These are phyloP conservation scores for Pichia exigua DNA, from an alignment of 805 yeast species.

Conservation along the genomic window DNA sequence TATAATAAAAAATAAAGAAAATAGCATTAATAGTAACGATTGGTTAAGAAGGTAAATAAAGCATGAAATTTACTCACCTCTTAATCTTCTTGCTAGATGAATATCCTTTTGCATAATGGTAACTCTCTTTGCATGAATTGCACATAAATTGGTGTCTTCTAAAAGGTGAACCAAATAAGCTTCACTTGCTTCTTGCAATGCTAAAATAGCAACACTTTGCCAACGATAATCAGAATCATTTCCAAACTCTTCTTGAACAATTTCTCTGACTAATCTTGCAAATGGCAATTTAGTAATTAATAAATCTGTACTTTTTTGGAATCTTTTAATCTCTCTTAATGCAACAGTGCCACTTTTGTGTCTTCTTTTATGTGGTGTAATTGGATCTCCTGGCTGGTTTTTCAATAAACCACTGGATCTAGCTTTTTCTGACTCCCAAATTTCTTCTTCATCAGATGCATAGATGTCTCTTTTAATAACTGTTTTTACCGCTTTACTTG, in stretches of 20 bases:
- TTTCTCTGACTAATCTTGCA: slow-evolving; percentile 68
- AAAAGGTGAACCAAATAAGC: slow-evolving; percentile 65
- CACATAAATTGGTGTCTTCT: slow-evolving; percentile 72
- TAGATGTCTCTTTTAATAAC: slow-evolving; percentile 4
- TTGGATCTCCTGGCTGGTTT: slow-evolving; percentile 51
- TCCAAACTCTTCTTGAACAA: slow-evolving; percentile 53
- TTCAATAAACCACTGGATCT: slow-evolving; percentile 30
- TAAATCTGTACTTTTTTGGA: slow-evolving; percentile 60
- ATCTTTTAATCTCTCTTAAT: slow-evolving; percentile 57
- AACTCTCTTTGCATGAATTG: slow-evolving; percentile 75
- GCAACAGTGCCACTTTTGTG: slow-evolving; percentile 63
- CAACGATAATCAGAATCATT: slow-evolving; percentile 54
- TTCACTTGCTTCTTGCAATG: slow-evolving; percentile 76
- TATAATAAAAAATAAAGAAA: not conserved
- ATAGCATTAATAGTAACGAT: too few relatives aligned
- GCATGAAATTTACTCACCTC: slow-evolving; percentile 35
- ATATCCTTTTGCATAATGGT: slow-evolving; percentile 81
- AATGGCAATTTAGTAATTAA: slow-evolving; percentile 67
- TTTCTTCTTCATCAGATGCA: slow-evolving; percentile 5
- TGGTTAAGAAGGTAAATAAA: not conserved
- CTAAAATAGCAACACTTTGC: slow-evolving; percentile 73
- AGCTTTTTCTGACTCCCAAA: not conserved
- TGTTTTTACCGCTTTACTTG: not conserved
- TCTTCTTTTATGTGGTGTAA: slow-evolving; percentile 29
- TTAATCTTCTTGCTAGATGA: slow-evolving; percentile 68